Evolutionary conservation across 164 flowering plant genomes (phyloP).

Genomic region (Magnolia kwangsiensis): DNA sequence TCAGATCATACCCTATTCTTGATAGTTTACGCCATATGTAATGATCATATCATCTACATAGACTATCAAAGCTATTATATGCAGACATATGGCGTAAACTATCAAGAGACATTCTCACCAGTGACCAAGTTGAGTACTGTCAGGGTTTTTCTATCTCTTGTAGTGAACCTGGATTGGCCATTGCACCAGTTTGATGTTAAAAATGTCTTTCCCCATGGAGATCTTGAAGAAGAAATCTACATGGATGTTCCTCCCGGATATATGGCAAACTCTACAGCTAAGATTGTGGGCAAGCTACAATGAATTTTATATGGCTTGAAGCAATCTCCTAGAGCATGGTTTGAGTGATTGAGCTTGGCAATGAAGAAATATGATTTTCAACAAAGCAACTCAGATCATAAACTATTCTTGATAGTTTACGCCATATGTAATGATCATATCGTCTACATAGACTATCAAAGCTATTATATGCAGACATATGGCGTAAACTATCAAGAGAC

Average conservation of each 20-base stretch:
- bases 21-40: no score
- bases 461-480: no score
- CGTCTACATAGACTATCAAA: no score
- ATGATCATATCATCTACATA: no score
- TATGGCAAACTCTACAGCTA: not conserved
- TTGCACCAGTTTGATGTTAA: not conserved
- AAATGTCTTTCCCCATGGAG: not conserved
- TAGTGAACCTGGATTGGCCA: not conserved
- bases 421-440: no score
- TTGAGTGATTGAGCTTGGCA: not conserved
- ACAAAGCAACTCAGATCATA: conserved; percentile 4
- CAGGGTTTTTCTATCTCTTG: not conserved
- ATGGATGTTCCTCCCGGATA: not conserved
- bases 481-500: no score
- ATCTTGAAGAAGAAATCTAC: conserved; percentile 7
- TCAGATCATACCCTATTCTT: no score
- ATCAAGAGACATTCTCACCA: no score
- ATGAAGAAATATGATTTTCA: conserved; percentile 5
- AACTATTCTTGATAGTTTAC: no score
- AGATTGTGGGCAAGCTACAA: conserved; percentile 2
- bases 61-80: no score
- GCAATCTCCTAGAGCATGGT: conserved; percentile 2
- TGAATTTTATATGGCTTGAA: not conserved
- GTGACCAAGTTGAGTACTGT: not conserved
- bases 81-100: no score